Base-by-base conservation (phyloP, 2,329 filamentous ascomycete species). In the Calonectria leucothoes region DNA sequence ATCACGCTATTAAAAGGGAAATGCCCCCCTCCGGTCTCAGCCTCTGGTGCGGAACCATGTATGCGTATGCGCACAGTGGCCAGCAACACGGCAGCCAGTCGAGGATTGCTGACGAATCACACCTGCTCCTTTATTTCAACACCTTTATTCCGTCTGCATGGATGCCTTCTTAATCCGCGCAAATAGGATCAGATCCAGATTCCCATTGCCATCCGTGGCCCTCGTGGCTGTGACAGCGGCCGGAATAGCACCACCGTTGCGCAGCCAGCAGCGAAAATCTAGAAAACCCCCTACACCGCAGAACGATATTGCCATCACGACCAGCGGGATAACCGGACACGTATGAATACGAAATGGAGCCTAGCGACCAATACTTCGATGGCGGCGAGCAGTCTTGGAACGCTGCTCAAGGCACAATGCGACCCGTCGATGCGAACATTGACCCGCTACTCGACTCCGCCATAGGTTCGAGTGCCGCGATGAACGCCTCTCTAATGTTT, bases 371-470 rank as follows among this genome's bases (percentile, higher is more conserved):
- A 10, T 71, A 51, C 51, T 5, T 51, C 51, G 27, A 66, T 49
- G 27, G 48, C 17, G 27, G 23, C 20, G 70, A 23, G 1, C 12
- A 20, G n/a, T 67, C 67, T 6, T 64, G 33, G 23, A 33, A 20
- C 49, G 59, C 65, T 33, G 29, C 25, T 23, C 71, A 31, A 45
- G 29, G 27, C n/a, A 17, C 64, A 29, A 27, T 31, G 15, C 57
- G 35, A 25, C 27, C 29, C 7, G 25, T 70, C 5, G 69, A 80
- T 39, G 33, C 52, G 37, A 66, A 68, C 39, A 78, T 79, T 6
- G 75, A 80, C 8, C 78, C 78, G 3, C 55, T 79, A 49, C 75
- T 80, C 27, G 42, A 49, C 29, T 33, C 48, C 20, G 15, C 35
- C 29, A 39, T 37, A 15, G n/a, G 20, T 66, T 71, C 42, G 49